Base-by-base conservation (phyloP, 2,329 filamentous ascomycete genomes). In the Aspergillus persii region DNA sequence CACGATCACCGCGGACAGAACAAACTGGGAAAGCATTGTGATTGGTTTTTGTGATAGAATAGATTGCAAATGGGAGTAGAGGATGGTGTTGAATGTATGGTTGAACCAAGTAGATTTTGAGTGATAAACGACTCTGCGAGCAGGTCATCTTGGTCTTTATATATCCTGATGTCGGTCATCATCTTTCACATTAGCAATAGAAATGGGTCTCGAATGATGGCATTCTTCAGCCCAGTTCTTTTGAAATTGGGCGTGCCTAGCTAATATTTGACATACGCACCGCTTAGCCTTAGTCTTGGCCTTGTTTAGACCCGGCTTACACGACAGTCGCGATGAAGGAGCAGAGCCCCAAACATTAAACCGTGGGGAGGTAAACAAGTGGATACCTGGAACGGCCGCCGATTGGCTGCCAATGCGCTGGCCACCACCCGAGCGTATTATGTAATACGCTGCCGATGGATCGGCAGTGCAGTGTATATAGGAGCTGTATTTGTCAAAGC, bases 401-500 rank as follows among this genome's bases (percentile, higher is more conserved):
- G 53, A 53, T 62, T 50, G n/a, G 8, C 7, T 44, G 54, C 44
- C 11, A 46, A 11, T 27, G 30, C 8, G 1, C 50, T 29, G 33
- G 31, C 30, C 11, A 41, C 27, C 8, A 26, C 27, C 51, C 5
- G 31, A 53, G 60, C 63, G 62, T 65, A 65, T 65, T 65, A 57
- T 23, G n/a, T 65, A 62, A 65, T 65, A 65, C 63, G 63, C 53
- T 53, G 18, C 18, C 18, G 18, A 23, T 23, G 18, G 18, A 23
- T 23, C 18, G 18, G 18, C 18, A 23, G 18, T 23, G 18, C 18
- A 23, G 18, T 23, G 18, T 23, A 23, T 23, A 23, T 23, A 23
- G 18, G 18, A 23, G 18, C 18, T 23, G 18, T 23, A 23, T 23
- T 23, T 23, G 18, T 23, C 18, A 1, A 23, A 23, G 18, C 1